These are phyloP conservation scores for Teratosphaeria epicoccoides DNA, from an alignment of 2,329 filamentous ascomycete species.

Conservation along the genomic window DNA sequence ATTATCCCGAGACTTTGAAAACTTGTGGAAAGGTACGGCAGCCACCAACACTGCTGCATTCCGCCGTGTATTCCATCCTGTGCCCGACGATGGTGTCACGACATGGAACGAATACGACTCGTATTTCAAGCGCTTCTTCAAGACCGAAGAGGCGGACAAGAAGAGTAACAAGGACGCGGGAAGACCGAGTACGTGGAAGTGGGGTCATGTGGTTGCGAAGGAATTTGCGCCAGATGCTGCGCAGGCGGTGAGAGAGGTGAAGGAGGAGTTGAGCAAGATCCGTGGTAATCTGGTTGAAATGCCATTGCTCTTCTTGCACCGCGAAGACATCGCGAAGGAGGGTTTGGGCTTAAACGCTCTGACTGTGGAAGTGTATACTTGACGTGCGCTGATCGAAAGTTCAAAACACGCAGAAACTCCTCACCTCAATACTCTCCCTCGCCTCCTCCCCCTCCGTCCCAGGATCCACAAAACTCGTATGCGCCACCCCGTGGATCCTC, in stretches of 20 bases:
- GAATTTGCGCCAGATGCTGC: conserved; percentile 33
- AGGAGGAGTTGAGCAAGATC: conserved; percentile 62
- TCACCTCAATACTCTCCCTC: conserved; percentile 10
- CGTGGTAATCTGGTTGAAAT: conserved; percentile 64
- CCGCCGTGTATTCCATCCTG: conserved; percentile 67
- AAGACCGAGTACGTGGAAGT: conserved; percentile 55
- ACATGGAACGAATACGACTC: conserved; percentile 65
- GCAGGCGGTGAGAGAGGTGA: conserved; percentile 37
- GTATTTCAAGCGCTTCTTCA: conserved; percentile 59
- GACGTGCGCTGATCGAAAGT: background rate
- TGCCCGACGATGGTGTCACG: conserved; percentile 57
- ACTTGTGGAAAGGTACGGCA: conserved; percentile 64
- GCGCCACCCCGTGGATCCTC: conserved; percentile 9
- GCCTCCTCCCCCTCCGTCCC: conserved; percentile 7
- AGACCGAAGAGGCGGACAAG: conserved; percentile 32
- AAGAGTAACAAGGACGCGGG: conserved; percentile 31
- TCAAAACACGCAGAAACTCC: conserved; percentile 12
- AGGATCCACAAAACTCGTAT: conserved; percentile 11
- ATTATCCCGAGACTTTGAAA: conserved; percentile 55
- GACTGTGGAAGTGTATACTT: conserved; percentile 41
- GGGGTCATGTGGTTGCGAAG: conserved; percentile 68
- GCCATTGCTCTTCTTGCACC: conserved; percentile 77
- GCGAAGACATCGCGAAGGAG: conserved; percentile 76
- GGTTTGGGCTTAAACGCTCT: conserved; percentile 50
- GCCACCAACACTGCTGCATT: conserved; percentile 72